Conservation (phyloP, 2,329 filamentous ascomycete genomes). For the Colletotrichum aenigma region DNA sequence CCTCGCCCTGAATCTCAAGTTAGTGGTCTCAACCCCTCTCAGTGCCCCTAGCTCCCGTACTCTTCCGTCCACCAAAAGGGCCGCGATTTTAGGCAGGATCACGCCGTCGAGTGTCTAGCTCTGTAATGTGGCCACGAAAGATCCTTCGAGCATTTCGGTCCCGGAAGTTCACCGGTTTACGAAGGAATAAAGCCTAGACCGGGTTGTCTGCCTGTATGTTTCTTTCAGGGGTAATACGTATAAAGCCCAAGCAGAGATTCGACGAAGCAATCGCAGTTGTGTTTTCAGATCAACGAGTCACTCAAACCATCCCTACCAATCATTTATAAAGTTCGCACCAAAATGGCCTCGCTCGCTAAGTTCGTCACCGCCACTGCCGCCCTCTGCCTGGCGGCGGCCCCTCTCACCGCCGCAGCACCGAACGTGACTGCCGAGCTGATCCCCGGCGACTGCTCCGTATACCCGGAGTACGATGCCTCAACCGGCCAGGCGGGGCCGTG, state of each 20-base stretch:
- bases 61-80: not conserved
- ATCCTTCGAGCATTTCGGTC: not conserved
- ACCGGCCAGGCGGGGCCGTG: not conserved
- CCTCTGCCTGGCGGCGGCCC: not conserved
- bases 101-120: not conserved
- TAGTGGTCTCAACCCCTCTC: not conserved
- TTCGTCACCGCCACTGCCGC: not conserved
- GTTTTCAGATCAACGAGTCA: not conserved
- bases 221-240: not conserved
- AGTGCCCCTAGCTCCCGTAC: not conserved
- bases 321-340: not conserved
- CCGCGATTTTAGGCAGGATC: not conserved
- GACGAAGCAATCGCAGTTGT: not conserved
- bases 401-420: not conserved
- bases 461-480: not conserved
- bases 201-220: not conserved
- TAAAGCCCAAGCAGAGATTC: not conserved
- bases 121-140: not conserved
- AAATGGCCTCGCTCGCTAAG: not conserved
- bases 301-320: not conserved
- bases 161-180: not conserved
- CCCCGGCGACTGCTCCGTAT: conserved; percentile 3
- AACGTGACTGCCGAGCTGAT: not conserved
- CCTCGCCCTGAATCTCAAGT: not conserved
- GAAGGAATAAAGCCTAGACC: not conserved